phyloP scores from a whole-genome alignment of 768 basidiomycete species.

The Lactarius psammicola region DNA sequence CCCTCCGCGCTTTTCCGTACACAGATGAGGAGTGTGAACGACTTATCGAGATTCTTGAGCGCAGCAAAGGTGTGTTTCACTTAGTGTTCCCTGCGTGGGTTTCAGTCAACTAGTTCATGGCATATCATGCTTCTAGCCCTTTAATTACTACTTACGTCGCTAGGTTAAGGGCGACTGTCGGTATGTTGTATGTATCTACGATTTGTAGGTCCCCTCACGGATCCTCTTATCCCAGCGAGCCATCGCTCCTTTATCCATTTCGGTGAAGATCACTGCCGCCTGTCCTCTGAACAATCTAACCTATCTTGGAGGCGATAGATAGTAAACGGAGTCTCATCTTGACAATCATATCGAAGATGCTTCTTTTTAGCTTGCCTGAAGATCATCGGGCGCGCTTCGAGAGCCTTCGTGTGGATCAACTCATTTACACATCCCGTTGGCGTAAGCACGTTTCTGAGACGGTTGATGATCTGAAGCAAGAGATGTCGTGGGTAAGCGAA shows the following conservation, averaged over 20 bases:
- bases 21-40: not conserved
- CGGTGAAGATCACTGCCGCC: not conserved
- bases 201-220: not conserved
- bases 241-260: not conserved
- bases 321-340: not conserved
- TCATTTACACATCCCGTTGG: conserved; percentile 10
- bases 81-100: not conserved
- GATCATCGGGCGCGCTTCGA: conserved; percentile 1
- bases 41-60: not conserved
- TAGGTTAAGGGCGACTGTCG: not conserved
- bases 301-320: not conserved
- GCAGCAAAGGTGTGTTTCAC: not conserved
- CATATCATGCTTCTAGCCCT: not conserved
- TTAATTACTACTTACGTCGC: not conserved
- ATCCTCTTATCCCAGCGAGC: not conserved
- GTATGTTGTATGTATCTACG: not conserved
- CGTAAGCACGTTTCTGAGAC: conserved; percentile 15
- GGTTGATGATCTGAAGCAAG: not conserved
- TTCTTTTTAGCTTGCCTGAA: conserved; percentile 12
- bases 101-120: not conserved
- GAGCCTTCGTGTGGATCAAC: conserved; percentile 3
- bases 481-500: conserved; percentile 5
- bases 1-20: not conserved
- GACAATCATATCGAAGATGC: not conserved
- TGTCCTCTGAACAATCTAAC: not conserved